These are phyloP conservation scores for Cadophora sp. DNA, from an alignment of 2,329 filamentous ascomycete species.

Conservation along the genomic window DNA sequence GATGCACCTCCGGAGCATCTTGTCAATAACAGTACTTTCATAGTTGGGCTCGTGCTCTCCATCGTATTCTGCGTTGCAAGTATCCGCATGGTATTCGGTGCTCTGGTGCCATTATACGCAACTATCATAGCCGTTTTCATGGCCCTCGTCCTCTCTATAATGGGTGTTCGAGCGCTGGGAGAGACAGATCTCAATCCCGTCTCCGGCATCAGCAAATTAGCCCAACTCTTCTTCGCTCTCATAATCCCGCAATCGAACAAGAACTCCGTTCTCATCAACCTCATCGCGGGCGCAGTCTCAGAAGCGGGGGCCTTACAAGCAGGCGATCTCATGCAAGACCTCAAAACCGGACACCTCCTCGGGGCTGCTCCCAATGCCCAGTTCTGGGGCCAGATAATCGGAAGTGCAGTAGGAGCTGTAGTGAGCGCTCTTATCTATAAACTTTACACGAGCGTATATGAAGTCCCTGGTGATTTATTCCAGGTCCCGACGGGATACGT, in stretches of 20 bases:
- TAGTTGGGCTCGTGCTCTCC: conserved; percentile 77
- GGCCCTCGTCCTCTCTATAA: conserved; percentile 80
- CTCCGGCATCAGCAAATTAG: conserved; percentile 94
- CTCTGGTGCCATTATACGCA: conserved; percentile 79
- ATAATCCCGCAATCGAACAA: conserved; percentile 82
- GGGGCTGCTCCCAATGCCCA: conserved; percentile 93
- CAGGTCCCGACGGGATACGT: conserved; percentile 95
- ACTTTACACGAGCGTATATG: conserved; percentile 88
- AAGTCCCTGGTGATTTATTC: conserved; percentile 87
- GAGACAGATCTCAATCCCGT: conserved; percentile 97
- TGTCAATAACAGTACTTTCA: conserved; percentile 73
- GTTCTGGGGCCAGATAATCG: conserved; percentile 96
- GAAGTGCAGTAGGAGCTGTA: conserved; percentile 83
- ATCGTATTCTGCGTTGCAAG: conserved; percentile 80
- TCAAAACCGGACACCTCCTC: conserved; percentile 94
- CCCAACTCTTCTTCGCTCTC: conserved; percentile 92
- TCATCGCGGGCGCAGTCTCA: conserved; percentile 88
- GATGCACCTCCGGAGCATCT: conserved; percentile 88
- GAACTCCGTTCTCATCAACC: conserved; percentile 91
- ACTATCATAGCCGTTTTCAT: conserved; percentile 82
- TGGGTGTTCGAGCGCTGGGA: conserved; percentile 72
- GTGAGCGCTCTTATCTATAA: conserved; percentile 87
- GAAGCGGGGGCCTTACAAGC: conserved; percentile 90
- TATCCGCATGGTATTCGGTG: conserved; percentile 83
- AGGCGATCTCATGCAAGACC: conserved; percentile 94